Evolutionary conservation across 371 early-diverging fungal genomes (phyloP).

Genomic region (Lichtheimia hyalospora): DNA sequence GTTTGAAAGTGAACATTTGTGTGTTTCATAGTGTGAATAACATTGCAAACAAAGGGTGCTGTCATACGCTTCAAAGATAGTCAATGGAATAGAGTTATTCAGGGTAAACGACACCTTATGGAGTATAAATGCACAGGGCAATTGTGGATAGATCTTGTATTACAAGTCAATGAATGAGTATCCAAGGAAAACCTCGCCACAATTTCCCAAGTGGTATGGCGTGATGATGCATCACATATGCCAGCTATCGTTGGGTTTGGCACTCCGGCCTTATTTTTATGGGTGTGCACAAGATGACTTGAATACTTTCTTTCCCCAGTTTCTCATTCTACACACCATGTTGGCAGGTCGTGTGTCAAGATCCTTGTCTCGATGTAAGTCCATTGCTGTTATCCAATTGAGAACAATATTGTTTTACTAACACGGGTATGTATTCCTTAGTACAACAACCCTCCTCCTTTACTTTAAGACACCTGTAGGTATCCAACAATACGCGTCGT

Average conservation of each 20-base stretch:
- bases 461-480: not conserved
- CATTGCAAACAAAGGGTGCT: too few relatives aligned
- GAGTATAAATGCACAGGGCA: too few relatives aligned
- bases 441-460: not conserved
- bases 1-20: too few relatives aligned
- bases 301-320: not conserved
- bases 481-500: not conserved
- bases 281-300: too few relatives aligned
- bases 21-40: too few relatives aligned
- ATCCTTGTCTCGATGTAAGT: not conserved
- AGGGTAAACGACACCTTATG: too few relatives aligned
- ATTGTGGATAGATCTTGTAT: too few relatives aligned
- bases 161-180: too few relatives aligned
- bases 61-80: too few relatives aligned
- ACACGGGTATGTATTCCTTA: not conserved
- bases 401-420: not conserved
- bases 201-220: slow-evolving; percentile 1
- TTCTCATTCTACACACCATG: slow-evolving; percentile 1
- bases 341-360: not conserved
- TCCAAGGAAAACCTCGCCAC: not conserved
- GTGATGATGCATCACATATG: not conserved
- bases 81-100: too few relatives aligned
- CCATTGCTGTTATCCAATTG: not conserved
- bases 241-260: not conserved
- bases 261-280: not conserved